Evolutionary conservation across 805 yeast species (phyloP).

Genomic region (Schwanniomyces sp.): DNA sequence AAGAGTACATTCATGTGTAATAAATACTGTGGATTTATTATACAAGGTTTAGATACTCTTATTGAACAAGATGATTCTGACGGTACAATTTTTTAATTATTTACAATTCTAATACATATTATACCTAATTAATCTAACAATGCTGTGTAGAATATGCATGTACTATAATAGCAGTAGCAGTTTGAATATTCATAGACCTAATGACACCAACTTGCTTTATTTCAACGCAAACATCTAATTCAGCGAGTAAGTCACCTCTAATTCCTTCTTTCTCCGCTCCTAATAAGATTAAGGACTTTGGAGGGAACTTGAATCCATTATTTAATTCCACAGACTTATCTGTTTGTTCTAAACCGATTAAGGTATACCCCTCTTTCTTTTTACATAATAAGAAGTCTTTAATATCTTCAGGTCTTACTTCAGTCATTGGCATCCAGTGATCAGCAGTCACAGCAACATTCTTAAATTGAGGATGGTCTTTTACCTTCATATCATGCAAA

Average conservation of each 20-base stretch:
- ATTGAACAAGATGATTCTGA: slow-evolving; percentile 40
- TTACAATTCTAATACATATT: slow-evolving; percentile 3
- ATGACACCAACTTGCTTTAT: slow-evolving; percentile 91
- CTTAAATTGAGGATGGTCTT: slow-evolving; percentile 68
- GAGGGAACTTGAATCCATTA: slow-evolving; percentile 67
- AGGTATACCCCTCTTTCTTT: slow-evolving; percentile 74
- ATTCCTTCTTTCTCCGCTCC: slow-evolving; percentile 92
- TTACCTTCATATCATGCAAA: slow-evolving; percentile 65
- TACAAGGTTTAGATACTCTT: slow-evolving; percentile 53
- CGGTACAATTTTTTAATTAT: slow-evolving; percentile 20
- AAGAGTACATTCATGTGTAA: slow-evolving; percentile 60
- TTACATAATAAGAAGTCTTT: slow-evolving; percentile 56
- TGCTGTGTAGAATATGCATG: slow-evolving; percentile 82
- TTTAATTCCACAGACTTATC: slow-evolving; percentile 78
- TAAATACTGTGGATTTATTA: slow-evolving; percentile 62
- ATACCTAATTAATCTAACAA: slow-evolving; percentile 30
- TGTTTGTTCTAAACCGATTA: slow-evolving; percentile 91
- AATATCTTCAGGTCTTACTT: slow-evolving; percentile 63
- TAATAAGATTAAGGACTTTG: slow-evolving; percentile 70
- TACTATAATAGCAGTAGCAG: slow-evolving; percentile 92
- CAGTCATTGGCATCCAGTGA: slow-evolving; percentile 90
- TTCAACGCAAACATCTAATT: slow-evolving; percentile 83
- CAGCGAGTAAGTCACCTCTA: slow-evolving; percentile 80
- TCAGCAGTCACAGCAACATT: slow-evolving; percentile 94
- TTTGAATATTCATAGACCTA: slow-evolving; percentile 94